Base-by-base conservation (phyloP, 140 eudicot species). In the Ambrosia hybrid region DNA sequence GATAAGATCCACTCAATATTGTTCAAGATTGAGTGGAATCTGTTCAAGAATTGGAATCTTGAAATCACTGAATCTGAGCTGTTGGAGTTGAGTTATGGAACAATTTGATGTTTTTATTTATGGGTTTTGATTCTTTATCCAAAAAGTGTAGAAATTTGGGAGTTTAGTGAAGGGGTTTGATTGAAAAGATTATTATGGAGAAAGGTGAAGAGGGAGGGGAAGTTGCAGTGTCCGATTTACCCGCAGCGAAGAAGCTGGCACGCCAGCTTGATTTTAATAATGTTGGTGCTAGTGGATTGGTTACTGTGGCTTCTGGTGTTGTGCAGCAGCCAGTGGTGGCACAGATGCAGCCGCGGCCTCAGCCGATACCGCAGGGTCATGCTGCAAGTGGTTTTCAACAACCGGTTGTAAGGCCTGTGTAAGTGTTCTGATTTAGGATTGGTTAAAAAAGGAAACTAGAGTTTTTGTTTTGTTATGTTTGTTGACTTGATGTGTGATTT, bases 181-280 rank as follows among this genome's bases (percentile, higher is more conserved):
- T 30, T 30, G 34, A 2, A 30, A 30, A 66, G 69, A 56, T 53
- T 43, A 17, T 34, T 62, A 91, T 91, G 96, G 96, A 91, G 80
- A 78, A 80, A 70, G 75, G 82, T 41, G 91, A 86, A 61, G 80
- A 45, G 38, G 95, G 88, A 80, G 95, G 83, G 76, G 89, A 85
- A 82, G 80, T 74, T 83, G 76, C 88, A 86, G 85, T 87, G 63
- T 85, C 81, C 66, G 85, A 82, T 59, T 72, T 82, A 12, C 83
- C 71, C 51, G 71, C 83, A 38, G 57, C 83, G n/a, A 83, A 79
- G 82, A 83, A 83, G 65, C 81, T 83, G 7, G 88, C 82, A n/a
- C 84, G 87, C 80, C 95, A 85, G 81, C 78, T 88, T 80, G 91
- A 88, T 80, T 88, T 88, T 72, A 72, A 81, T 17, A 76, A 76